Evolutionary conservation across 2,329 filamentous ascomycete genomes (phyloP).

Genomic region (Microthyrium microscopicum): DNA sequence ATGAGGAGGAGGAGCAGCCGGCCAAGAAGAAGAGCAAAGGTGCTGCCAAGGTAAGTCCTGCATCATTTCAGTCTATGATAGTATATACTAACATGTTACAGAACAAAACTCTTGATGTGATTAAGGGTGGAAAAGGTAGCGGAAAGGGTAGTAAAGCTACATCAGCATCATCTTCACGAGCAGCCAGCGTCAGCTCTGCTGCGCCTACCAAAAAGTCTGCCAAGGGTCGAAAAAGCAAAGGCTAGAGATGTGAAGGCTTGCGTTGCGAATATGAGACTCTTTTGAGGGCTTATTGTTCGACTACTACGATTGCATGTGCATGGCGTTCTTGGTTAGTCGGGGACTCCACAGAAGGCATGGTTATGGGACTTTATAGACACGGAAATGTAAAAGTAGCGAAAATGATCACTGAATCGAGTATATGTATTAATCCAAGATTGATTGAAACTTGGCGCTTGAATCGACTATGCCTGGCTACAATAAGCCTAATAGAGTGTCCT

Average conservation of each 20-base stretch:
- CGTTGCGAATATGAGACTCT: too few species aligned
- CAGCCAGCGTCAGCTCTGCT: conserved; percentile 67
- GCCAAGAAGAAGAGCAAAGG: conserved; percentile 91
- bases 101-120: conserved; percentile 86
- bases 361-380: too few species aligned
- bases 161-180: conserved; percentile 64
- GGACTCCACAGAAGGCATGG: background rate
- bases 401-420: too few species aligned
- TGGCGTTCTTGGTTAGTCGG: background rate
- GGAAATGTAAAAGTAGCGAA: too few species aligned
- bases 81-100: conserved; percentile 24
- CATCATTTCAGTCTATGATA: conserved; percentile 7
- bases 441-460: background rate
- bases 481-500: background rate
- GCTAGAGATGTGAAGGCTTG: too few species aligned
- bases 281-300: too few species aligned
- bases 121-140: conserved; percentile 53
- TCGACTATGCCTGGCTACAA: background rate
- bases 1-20: conserved; percentile 65
- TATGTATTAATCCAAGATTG: background rate
- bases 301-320: conserved; percentile 1
- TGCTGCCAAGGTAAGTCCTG: conserved; percentile 43
- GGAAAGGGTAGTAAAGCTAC: conserved; percentile 51
- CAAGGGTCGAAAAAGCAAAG: conserved; percentile 33
- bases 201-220: conserved; percentile 29